Conservation (phyloP, 108 stramenopile species). For the Pseudonitzschia multistriata region DNA sequence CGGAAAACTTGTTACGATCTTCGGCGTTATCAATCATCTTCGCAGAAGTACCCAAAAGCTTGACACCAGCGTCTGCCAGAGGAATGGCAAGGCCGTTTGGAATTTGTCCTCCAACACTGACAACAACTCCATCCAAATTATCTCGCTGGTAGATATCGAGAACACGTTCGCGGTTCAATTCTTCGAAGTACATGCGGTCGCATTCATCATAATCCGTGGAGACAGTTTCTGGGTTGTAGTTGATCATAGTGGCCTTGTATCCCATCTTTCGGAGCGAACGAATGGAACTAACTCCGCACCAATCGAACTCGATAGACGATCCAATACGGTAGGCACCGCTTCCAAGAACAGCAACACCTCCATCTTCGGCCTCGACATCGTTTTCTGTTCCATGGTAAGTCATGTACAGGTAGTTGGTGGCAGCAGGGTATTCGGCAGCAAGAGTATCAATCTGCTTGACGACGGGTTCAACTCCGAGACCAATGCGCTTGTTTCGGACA, state of each 20-base stretch:
- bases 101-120: conserved; percentile 95
- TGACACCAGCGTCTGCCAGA: conserved; percentile 87
- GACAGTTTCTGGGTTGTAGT: conserved; percentile 99
- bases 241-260: conserved; percentile 89
- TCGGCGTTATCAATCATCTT: conserved; percentile 97
- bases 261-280: conserved; percentile 90
- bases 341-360: conserved; percentile 94
- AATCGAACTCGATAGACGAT: conserved; percentile 98
- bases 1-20: conserved; percentile 95
- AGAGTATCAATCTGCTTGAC: conserved; percentile 99
- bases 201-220: conserved; percentile 99
- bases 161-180: conserved; percentile 92
- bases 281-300: conserved; percentile 97
- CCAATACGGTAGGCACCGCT: conserved; percentile 98
- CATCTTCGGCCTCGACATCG: conserved; percentile 83
- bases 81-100: conserved; percentile 96
- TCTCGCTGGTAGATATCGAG: conserved; percentile 95
- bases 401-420: conserved; percentile 98
- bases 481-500: conserved; percentile 63
- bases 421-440: conserved; percentile 97
- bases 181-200: conserved; percentile 98
- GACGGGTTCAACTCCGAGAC: conserved; percentile 69
- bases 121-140: conserved; percentile 81
- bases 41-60: conserved; percentile 93
- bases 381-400: conserved; percentile 94